Conservation (phyloP, 2,329 filamentous ascomycete species). For the Exophiala viscosa region DNA sequence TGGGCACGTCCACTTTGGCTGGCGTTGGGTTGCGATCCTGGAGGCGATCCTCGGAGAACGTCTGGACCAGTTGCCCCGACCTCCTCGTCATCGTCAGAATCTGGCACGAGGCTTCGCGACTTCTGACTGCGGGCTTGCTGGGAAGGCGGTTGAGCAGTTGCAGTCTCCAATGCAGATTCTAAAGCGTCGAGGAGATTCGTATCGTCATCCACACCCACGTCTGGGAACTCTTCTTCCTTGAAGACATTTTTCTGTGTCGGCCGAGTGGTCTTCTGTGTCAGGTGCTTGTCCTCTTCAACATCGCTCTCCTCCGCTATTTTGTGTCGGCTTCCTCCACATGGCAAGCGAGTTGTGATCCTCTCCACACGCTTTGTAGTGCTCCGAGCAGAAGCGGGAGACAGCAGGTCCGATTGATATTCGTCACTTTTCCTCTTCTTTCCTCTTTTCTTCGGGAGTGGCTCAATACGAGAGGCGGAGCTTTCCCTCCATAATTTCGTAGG, state of each 20-base stretch:
- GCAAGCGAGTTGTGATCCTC: not conserved
- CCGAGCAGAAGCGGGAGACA: conserved; percentile 11
- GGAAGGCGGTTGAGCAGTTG: not conserved
- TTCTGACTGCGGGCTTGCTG: not conserved
- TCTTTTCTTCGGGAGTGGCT: conserved; percentile 35
- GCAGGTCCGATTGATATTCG: conserved; percentile 34
- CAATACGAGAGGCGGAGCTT: conserved; percentile 38
- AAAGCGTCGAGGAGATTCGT: not conserved
- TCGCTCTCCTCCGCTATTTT: not conserved
- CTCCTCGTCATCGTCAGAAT: conserved; percentile 21
- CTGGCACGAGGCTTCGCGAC: conserved; percentile 7
- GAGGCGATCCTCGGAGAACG: conserved; percentile 1
- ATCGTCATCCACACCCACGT: not conserved
- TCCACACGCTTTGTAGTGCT: conserved; percentile 9
- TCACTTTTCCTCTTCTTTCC: conserved; percentile 50
- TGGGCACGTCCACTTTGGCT: not conserved
- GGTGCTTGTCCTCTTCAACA: not conserved
- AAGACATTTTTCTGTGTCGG: not conserved
- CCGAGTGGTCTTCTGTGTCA: conserved; percentile 1
- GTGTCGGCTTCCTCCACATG: conserved; percentile 3
- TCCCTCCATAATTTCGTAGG: conserved; percentile 43
- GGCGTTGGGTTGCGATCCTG: not conserved
- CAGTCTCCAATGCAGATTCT: not conserved
- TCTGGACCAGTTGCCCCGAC: not conserved
- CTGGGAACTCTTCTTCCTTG: not conserved